Percentiles rank a stretch among this genome's conserved stretches.
Evolutionary conservation across 805 yeast genomes (phyloP).

Genomic region (Yarrowia sp.): DNA sequence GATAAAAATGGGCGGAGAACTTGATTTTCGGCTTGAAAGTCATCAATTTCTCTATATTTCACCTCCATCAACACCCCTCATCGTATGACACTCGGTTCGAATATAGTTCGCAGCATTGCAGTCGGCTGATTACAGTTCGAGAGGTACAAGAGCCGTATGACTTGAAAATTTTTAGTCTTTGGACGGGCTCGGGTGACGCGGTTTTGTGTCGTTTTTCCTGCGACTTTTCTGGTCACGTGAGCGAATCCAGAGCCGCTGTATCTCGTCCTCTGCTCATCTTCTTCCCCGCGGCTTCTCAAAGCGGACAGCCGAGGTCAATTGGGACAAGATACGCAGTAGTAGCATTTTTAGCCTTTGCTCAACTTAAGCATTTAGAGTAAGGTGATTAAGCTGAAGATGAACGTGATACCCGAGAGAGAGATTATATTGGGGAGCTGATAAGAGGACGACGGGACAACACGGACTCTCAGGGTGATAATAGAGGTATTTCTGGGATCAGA

Average conservation of each 20-base stretch:
- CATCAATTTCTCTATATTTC: neutral
- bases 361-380: neutral
- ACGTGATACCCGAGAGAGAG: neutral
- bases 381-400: neutral
- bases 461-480: no score
- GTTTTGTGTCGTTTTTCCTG: no score
- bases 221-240: neutral
- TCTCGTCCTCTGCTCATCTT: no score
- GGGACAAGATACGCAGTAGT: conserved; percentile 1
- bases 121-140: conserved; percentile 23
- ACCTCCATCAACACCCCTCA: neutral
- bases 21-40: neutral
- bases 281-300: neutral
- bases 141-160: conserved; percentile 14
- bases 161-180: conserved; percentile 14
- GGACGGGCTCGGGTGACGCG: no score
- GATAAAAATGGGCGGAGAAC: neutral
- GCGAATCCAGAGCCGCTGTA: no score
- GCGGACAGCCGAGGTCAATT: conserved; percentile 19
- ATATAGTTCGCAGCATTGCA: conserved; percentile 11
- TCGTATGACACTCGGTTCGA: conserved; percentile 18
- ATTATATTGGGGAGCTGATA: no score
- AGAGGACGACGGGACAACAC: no score
- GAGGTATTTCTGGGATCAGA: no score
- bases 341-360: neutral